Evolutionary conservation across 768 basidiomycete species (phyloP).

Genomic region (Austroboletus eburneus): DNA sequence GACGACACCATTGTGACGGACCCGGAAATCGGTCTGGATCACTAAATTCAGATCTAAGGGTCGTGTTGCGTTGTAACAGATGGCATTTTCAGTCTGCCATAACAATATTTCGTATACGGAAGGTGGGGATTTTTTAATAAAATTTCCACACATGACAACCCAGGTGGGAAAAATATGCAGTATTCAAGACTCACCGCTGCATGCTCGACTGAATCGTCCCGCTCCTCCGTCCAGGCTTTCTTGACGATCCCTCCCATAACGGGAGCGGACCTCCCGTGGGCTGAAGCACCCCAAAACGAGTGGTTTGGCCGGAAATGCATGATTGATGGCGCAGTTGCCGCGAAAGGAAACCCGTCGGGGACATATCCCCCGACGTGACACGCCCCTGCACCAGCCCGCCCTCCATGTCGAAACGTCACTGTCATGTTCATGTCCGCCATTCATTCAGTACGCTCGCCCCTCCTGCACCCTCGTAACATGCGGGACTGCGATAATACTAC

Average conservation of each 20-base stretch:
- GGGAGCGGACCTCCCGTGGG: slow-evolving; percentile 13
- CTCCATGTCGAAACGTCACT: slow-evolving; percentile 26
- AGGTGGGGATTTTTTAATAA: slow-evolving; percentile 45
- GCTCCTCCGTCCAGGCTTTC: too few species aligned
- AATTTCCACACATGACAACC: slow-evolving; percentile 27
- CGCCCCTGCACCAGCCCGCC: slow-evolving; percentile 15
- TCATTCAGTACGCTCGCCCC: slow-evolving; percentile 3
- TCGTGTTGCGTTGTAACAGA: slow-evolving; percentile 51
- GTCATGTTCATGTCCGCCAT: slow-evolving; percentile 24
- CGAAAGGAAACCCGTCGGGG: slow-evolving; percentile 26
- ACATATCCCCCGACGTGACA: slow-evolving; percentile 23
- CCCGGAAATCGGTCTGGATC: slow-evolving; percentile 46
- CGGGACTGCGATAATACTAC: slow-evolving; percentile 16
- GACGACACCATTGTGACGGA: slow-evolving; percentile 38
- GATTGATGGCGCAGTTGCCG: slow-evolving; percentile 26
- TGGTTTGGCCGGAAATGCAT: slow-evolving; percentile 17
- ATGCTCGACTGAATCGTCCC: too few species aligned
- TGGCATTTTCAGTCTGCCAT: slow-evolving; percentile 38
- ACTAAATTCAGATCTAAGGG: slow-evolving; percentile 72
- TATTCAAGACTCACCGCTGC: slow-evolving; percentile 7
- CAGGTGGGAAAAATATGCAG: slow-evolving; percentile 16
- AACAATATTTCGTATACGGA: slow-evolving; percentile 38
- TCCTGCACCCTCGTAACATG: slow-evolving; percentile 14
- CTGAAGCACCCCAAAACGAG: slow-evolving; percentile 26
- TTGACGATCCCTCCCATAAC: slow-evolving; percentile 28